Base-by-base conservation (phyloP, 176 grass and related monocot genomes). In the Chloris gayana region DNA sequence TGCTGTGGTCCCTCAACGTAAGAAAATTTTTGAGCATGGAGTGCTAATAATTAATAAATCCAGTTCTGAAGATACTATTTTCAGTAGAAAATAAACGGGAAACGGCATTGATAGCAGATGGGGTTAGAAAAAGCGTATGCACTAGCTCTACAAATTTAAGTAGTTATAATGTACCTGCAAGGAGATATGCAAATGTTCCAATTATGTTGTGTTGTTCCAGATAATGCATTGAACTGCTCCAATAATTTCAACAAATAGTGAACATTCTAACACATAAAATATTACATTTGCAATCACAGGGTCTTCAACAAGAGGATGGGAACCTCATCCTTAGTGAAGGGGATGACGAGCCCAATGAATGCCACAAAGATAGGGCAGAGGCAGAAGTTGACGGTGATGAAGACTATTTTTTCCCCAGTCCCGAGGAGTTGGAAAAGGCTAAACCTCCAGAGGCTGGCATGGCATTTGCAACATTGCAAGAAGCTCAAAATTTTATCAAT, bases 361-460 rank as follows among this genome's bases (percentile, higher is more conserved):
- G 34, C n/a, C 73, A 75, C 25, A 75, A 38, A 10, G 73, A 60
- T 75, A 25, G 37, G 35, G 32, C 22, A 26, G 51, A 58, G 37
- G 73, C 34, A 41, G 73, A 75, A 60, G 73, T 2, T 75, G 73
- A 75, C 26, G 73, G 33, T 41, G 73, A 59, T 75, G 73, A 41
- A 60, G 73, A 75, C 14, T 60, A 75, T 75, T 41, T 75, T 56
- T 80, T 79, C 49, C 77, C 77, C 26, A 39, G 33, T 21, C 64
- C 49, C 39, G 77, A 80, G 39, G 77, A 80, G 69, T 14, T 80
- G 46, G 32, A 69, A 14, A 69, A 69, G 65, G 35, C 33, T 18
- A 69, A 35, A 17, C n/a, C 64, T 57, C 77, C 65, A 19, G 77
- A 29, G 35, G 77, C 69, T 80, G 77, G 77, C 14, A 80, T 80